A percentile compares a stretch with the other conserved stretches of the same genome.
Conservation (phyloP, 164 flowering plant species). For the Vitis amurensis region DNA sequence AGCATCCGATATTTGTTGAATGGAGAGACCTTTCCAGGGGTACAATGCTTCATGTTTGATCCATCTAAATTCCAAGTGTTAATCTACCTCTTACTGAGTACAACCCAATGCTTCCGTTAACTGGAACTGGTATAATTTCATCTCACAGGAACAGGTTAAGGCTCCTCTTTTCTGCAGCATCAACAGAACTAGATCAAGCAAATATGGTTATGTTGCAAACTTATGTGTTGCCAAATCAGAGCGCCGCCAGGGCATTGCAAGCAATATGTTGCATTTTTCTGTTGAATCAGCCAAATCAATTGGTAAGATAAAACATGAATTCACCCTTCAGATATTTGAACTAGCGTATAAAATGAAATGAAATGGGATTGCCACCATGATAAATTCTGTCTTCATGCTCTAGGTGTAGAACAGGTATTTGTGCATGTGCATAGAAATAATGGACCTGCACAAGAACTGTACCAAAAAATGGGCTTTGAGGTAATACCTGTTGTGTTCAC, state of each 20-base stretch:
- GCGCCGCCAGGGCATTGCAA: slow-evolving; percentile 82
- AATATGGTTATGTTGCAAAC: slow-evolving; percentile 70
- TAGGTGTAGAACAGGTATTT: slow-evolving; percentile 56
- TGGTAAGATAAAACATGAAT: slow-evolving; percentile 33
- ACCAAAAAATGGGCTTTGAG: slow-evolving; percentile 72
- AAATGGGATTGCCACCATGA: background rate
- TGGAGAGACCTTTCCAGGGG: slow-evolving; percentile 79
- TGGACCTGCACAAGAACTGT: slow-evolving; percentile 52
- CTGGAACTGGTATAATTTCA: slow-evolving; percentile 5
- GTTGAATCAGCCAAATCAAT: slow-evolving; percentile 46
- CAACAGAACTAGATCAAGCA: slow-evolving; percentile 22
- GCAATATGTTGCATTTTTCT: slow-evolving; percentile 65
- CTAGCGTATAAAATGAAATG: background rate
- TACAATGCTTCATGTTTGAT: slow-evolving; percentile 17
- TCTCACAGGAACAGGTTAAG: slow-evolving; percentile 48
- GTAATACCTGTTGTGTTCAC: slow-evolving; percentile 25
- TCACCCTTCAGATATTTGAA: background rate
- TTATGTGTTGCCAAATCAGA: slow-evolving; percentile 71
- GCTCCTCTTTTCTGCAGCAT: slow-evolving; percentile 42
- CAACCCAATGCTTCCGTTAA: background rate
- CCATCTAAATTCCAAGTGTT: background rate
- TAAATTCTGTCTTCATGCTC: slow-evolving; percentile 7
- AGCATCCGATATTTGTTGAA: slow-evolving; percentile 48
- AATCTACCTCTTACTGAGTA: background rate
- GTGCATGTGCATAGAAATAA: slow-evolving; percentile 66